Base-by-base conservation (phyloP, 768 basidiomycete species). In the Auricularia heimuer region DNA sequence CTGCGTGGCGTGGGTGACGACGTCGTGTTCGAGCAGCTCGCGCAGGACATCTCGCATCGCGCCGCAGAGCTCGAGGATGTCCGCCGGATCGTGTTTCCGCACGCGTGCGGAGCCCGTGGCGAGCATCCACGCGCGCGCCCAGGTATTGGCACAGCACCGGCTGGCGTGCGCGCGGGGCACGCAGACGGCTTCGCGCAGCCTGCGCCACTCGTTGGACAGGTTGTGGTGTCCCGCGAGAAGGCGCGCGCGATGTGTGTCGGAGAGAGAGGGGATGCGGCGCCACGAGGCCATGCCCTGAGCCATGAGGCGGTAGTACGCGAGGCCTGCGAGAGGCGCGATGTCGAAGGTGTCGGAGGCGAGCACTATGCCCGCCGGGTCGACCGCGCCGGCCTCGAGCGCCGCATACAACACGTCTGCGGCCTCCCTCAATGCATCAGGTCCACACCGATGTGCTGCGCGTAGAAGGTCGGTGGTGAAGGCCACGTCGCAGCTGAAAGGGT, bases 401-500 rank as follows among this genome's bases (percentile, higher is more conserved):
- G 24, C 24, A 24, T 60, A 60, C 12, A 60, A 24, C 8, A 60
- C 56, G 24, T 60, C 14, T 33, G 56, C 56, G 34, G 56, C 56
- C 24, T 12, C 29, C 14, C 34, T 24, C 6, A 60, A 29, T 8
- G 34, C 56, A 21, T 29, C 24, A 2, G 21, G 11, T 8, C 56
- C 56, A 18, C 56, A 60, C 56, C 14, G 29, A 33, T 60, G 56
- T 4, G 56, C 56, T 1, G 56, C 56, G 29, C 56, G 56, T 6
- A 60, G 56, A 39, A 47, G 11, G 36, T 42, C 62, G 4, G 36
- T 35, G 11, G 64, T 33, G 42, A 44, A 61, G 16, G 63, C n/a
- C n/a, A 60, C 63, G 34, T 62, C 51, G 54, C 75, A 76, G 62
- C 83, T 74, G 67, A 85, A 75, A 2, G 84, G 82, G 1, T 82